Evolutionary conservation across 371 early-diverging fungal genomes (phyloP), one percentile per base, ranked within the genome.

Genomic region (Mucor mucedo): DNA sequence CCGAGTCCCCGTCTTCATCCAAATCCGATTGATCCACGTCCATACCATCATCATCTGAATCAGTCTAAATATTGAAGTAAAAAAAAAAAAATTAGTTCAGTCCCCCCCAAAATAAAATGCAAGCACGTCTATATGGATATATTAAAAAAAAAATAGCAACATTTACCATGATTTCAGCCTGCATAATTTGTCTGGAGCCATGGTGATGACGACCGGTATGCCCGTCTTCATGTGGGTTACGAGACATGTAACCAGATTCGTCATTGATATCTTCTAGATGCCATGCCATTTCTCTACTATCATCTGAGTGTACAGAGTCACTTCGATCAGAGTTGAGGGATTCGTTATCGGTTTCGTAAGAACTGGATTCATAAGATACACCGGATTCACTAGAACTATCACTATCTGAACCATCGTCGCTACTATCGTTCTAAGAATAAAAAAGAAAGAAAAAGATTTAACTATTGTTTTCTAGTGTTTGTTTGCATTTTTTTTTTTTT

Each of bases 1-100:
- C 60, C 47, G 78, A 55, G 58, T 68, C 63, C 29, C 70, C 70
- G 29, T 71, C 69, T 52, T 66, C 70, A 41, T 66, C 62, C n/a
- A 60, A 42, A 45, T 38, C 52, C 2, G 61, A 52, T 21, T 49
- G 41, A n/a, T 66, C 66, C n/a, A 61, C n/a, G 13, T 66, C 52
- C 52, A 61, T 61, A 29, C 66, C 77, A 30, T 68, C 75, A 32
- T 67, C 73, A 60, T 70, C 62, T 9, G 47, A 47, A 47, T 47
- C 47, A n/a, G 47, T 47, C 47, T 47, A 59, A 57, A 21, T 21
- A 9, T 27, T 21, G 1, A 21, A 21, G 21, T 21, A 21, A 21
- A 21, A 21, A 21, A 21, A 21, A 21, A 21, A 21, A 21, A 21
- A 21, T 44, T 16, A 14, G 14, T 44, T n/a, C 14, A 44, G 35